These are phyloP conservation scores for Cicer bijugum DNA, from an alignment of 306 rosid genomes.

Conservation along the genomic window DNA sequence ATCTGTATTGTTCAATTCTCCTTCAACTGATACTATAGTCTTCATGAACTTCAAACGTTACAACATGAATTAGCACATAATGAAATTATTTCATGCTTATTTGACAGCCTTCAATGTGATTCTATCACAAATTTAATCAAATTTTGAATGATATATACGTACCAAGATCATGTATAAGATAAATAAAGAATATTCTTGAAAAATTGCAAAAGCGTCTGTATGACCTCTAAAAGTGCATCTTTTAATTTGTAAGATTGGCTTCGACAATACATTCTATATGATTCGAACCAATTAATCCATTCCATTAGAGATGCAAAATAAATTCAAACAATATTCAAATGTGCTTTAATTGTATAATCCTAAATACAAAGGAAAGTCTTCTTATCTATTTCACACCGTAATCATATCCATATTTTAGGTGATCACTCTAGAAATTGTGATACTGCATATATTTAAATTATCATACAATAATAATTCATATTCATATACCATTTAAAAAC, in stretches of 20 bases:
- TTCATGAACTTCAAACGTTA: conserved; percentile 31
- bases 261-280: not conserved
- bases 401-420: not conserved
- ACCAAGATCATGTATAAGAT: not conserved
- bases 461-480: not conserved
- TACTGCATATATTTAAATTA: not conserved
- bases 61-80: conserved; percentile 2
- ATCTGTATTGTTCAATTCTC: not conserved
- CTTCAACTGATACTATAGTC: not conserved
- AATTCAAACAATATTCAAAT: not conserved
- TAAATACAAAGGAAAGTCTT: not conserved
- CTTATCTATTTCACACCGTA: not conserved
- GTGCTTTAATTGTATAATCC: not conserved
- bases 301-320: not conserved
- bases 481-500: not conserved
- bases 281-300: not conserved
- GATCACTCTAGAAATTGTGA: not conserved
- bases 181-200: not conserved
- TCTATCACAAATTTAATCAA: not conserved
- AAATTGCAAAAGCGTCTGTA: not conserved
- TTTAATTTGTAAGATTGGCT: not conserved
- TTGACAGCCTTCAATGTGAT: not conserved
- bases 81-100: conserved; percentile 6
- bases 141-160: conserved; percentile 3
- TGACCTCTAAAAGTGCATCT: not conserved